phyloP scores from a whole-genome alignment of 73 alveolate genomes.

The Tetrahymena elliotti region DNA sequence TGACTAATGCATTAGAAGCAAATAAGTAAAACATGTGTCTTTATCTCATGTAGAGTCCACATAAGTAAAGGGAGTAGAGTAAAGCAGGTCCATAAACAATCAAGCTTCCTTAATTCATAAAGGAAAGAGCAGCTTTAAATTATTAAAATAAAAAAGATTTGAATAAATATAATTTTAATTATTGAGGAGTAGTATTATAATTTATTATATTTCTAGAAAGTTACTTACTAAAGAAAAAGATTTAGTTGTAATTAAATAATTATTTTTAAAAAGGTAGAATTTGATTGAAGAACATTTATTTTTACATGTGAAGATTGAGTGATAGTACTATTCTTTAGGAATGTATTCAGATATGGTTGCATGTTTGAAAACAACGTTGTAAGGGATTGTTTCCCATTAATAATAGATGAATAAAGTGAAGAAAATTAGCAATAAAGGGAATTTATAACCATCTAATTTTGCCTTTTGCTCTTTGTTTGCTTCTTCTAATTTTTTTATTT shows the following conservation, averaged over 20 bases:
- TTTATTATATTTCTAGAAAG: not conserved
- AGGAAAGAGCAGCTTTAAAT: not conserved
- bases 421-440: not conserved
- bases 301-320: not conserved
- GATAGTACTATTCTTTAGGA: conserved; percentile 23
- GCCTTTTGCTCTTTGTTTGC: not conserved
- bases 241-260: conserved; percentile 5
- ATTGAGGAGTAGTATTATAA: not conserved
- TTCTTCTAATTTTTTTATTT: not conserved
- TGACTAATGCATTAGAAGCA: not conserved
- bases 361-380: conserved; percentile 18
- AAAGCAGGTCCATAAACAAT: conserved; percentile 32
- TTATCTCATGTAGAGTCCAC: not conserved
- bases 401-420: not conserved
- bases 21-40: conserved; percentile 1
- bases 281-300: not conserved
- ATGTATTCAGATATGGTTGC: conserved; percentile 36
- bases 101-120: conserved; percentile 13
- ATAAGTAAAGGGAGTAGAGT: conserved; percentile 14
- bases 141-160: not conserved
- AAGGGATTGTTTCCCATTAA: conserved; percentile 21
- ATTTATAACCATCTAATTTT: not conserved
- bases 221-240: conserved; percentile 11
- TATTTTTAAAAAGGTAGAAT: not conserved
- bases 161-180: not conserved